Conservation (phyloP, 495 filamentous ascomycete genomes). For the Pyrenula massariospora region DNA sequence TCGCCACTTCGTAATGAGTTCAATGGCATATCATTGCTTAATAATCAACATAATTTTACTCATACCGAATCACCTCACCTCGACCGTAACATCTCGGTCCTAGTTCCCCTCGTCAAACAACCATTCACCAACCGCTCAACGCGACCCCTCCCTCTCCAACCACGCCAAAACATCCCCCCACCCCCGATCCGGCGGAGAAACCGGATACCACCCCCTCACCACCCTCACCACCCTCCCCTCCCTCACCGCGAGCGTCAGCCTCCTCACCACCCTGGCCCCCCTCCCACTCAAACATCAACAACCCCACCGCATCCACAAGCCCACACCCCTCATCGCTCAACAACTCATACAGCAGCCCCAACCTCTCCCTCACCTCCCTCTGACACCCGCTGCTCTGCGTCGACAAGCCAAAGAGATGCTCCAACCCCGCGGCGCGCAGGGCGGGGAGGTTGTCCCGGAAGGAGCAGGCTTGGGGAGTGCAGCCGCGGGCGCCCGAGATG, state of each 20-base stretch:
- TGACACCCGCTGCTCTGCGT: conserved; percentile 15
- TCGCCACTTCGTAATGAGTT: too few species aligned
- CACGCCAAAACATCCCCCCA: conserved; percentile 11
- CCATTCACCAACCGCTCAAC: too few species aligned
- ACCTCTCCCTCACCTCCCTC: conserved; percentile 10
- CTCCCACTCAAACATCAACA: conserved; percentile 15
- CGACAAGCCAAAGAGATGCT: conserved; percentile 9
- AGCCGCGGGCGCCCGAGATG: conserved; percentile 17
- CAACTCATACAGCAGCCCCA: conserved; percentile 14
- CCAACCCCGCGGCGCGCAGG: conserved; percentile 7
- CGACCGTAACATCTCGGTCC: too few species aligned
- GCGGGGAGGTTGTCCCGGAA: conserved; percentile 13
- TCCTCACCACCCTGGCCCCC: conserved; percentile 12
- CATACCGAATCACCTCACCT: too few species aligned
- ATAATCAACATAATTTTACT: too few species aligned
- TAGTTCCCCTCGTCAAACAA: too few species aligned
- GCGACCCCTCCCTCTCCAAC: too few species aligned
- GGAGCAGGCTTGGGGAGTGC: conserved; percentile 18
- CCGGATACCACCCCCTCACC: conserved; percentile 14
- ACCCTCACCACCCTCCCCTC: conserved; percentile 7
- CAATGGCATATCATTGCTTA: too few species aligned
- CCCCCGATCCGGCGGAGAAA: conserved; percentile 16
- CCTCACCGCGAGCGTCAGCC: conserved; percentile 13
- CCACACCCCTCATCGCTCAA: conserved; percentile 15
- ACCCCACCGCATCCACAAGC: conserved; percentile 8